Evolutionary conservation across 2,329 filamentous ascomycete species (phyloP).

Genomic region (Apiospora malaysiana): DNA sequence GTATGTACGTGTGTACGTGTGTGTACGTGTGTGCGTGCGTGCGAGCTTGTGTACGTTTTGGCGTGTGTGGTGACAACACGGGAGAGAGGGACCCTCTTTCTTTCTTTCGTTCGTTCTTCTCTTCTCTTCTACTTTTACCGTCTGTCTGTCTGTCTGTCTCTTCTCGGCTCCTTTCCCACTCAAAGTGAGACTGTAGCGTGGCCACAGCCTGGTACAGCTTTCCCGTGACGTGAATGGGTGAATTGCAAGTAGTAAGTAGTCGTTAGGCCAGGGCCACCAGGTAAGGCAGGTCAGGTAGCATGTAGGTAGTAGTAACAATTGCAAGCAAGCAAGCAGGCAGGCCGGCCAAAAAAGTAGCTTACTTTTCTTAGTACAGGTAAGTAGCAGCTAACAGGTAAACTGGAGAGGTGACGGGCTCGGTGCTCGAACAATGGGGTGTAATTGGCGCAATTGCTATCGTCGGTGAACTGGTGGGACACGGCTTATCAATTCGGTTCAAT

Average conservation of each 20-base stretch:
- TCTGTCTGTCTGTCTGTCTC: not conserved
- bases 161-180: conserved; percentile 1
- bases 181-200: conserved; percentile 16
- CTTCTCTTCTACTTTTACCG: too few species aligned
- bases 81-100: too few species aligned
- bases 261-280: not conserved
- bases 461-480: conserved; percentile 19
- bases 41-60: too few species aligned
- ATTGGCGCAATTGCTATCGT: conserved; percentile 16
- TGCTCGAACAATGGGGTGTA: conserved; percentile 4
- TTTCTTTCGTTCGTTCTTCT: too few species aligned
- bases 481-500: conserved; percentile 18
- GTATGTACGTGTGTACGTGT: too few species aligned
- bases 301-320: too few species aligned
- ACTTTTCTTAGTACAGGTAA: not conserved
- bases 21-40: too few species aligned
- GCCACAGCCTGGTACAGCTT: conserved; percentile 12
- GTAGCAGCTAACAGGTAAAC: conserved; percentile 12
- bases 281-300: conserved; percentile 10
- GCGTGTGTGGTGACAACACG: too few species aligned
- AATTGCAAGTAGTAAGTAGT: not conserved
- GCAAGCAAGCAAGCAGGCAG: not conserved
- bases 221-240: conserved; percentile 4
- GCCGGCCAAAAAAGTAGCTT: not conserved
- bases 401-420: conserved; percentile 16